Percentiles rank a stretch among this genome's conserved stretches.
Evolutionary conservation across 2,329 filamentous ascomycete genomes (phyloP).

Genomic region (Sclerotiophoma versabilis): DNA sequence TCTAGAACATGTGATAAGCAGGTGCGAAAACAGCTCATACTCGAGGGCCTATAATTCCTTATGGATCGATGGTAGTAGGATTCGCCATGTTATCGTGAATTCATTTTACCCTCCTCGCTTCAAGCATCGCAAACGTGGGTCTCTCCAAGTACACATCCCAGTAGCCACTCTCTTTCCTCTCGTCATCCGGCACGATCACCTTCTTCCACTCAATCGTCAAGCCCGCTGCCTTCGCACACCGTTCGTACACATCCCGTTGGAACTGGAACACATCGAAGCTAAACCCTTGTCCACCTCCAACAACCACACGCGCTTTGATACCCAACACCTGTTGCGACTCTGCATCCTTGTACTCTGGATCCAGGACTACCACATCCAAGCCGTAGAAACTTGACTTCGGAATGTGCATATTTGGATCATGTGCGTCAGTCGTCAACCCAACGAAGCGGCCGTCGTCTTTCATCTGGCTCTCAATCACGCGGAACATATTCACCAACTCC

Average conservation of each 20-base stretch:
- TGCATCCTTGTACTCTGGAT: conserved; percentile 27
- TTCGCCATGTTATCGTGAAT: not conserved
- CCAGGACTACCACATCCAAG: conserved; percentile 29
- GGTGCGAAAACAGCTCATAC: not conserved
- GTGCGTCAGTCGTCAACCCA: conserved; percentile 35
- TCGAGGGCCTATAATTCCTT: not conserved
- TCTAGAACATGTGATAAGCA: not conserved
- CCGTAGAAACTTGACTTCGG: conserved; percentile 35
- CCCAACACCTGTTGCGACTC: conserved; percentile 25
- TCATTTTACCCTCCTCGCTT: conserved; percentile 18
- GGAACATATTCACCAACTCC: conserved; percentile 34
- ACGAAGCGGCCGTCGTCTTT: conserved; percentile 25
- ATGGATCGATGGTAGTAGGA: not conserved
- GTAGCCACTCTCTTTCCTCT: conserved; percentile 28
- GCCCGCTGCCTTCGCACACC: conserved; percentile 31
- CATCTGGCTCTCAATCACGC: conserved; percentile 30
- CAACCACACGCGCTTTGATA: conserved; percentile 30
- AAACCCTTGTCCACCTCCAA: conserved; percentile 26
- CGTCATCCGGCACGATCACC: conserved; percentile 34
- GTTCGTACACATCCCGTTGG: conserved; percentile 34
- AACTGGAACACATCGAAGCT: conserved; percentile 41
- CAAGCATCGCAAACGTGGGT: conserved; percentile 35
- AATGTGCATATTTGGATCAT: conserved; percentile 23
- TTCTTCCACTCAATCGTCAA: conserved; percentile 32
- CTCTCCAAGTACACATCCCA: conserved; percentile 33